These are phyloP conservation scores for Cyclotella sp. DNA, from an alignment of 108 stramenopile species.

Conservation along the genomic window DNA sequence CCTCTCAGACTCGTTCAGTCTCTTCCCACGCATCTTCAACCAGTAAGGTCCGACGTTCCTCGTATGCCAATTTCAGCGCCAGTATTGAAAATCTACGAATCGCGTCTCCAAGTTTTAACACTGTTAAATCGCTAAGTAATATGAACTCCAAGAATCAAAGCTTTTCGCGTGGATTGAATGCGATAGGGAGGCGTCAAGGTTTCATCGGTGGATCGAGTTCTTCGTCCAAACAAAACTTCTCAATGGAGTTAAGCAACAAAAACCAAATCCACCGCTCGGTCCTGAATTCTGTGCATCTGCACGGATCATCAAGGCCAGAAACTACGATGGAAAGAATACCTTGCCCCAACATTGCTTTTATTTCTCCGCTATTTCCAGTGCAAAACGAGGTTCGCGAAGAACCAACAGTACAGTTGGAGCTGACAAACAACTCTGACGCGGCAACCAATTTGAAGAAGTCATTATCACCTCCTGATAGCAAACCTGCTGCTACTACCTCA, in stretches of 20 bases:
- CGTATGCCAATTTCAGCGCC: not conserved
- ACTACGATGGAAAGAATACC: not conserved
- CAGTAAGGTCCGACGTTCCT: not conserved
- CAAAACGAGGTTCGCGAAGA: not conserved
- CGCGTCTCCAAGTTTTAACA: not conserved
- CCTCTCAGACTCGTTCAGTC: conserved; percentile 5
- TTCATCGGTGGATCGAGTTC: not conserved
- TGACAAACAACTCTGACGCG: no score
- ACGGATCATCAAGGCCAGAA: not conserved
- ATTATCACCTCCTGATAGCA: conserved; percentile 7
- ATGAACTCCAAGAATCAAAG: conserved; percentile 13
- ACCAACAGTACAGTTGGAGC: not conserved
- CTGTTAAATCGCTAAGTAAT: not conserved
- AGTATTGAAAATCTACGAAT: conserved; percentile 29
- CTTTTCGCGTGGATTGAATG: conserved; percentile 22
- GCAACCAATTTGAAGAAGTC: not conserved
- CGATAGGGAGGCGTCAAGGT: not conserved
- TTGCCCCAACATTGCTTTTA: not conserved
- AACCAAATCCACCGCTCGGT: not conserved
- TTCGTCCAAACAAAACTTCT: not conserved
- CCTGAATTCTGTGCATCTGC: not conserved
- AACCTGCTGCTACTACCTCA: not conserved
- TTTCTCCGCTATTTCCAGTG: not conserved
- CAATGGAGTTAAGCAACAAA: not conserved
- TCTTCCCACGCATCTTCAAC: not conserved